Evolutionary conservation across 371 early-diverging fungal species (phyloP), one percentile per base, ranked within the genome.

Genomic region (Saksenaea vasiformis): DNA sequence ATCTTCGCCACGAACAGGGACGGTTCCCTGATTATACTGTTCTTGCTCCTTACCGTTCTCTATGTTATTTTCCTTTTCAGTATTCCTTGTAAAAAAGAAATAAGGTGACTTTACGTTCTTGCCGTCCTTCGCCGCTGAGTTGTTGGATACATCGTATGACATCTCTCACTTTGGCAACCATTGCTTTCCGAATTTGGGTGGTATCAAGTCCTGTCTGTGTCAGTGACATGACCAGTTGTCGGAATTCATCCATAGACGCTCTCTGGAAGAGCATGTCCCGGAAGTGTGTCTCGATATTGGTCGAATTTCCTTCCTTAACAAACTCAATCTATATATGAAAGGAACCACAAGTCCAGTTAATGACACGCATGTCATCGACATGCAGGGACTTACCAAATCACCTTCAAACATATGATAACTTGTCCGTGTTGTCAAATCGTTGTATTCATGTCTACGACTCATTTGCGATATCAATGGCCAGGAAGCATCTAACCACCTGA

Each of bases 391-490:
- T 74, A 82, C 80, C 67, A 82, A 47, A 70, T 82, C 82, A 1
- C 82, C 82, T 70, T 82, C 80, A 72, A 87, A 85, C 77, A 85
- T 80, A 43, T 83, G 80, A 36, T 79, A 84, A 26, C 80, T 83
- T 39, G 82, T 83, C 39, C 87, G 72, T 26, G 84, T 85, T 2
- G 85, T 80, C 56, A 91, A 76, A 56, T 89, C 89, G 60, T 90
- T 90, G 68, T 85, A 90, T 63, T 89, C 90, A 47, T 90, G 91
- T 27, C 87, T 76, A 55, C 90, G 83, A 44, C 91, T 91, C 64
- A 90, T 77, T 56, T 90, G 89, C 3, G 92, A 89, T 34, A 92
- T 90, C 37, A 92, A 71, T 54, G 92, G 92, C 92, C 92, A 92
- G 1, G 90, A 87, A 1, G 90, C 90, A 73, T 92, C 92, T 54